Evolutionary conservation across 805 yeast genomes (phyloP), one percentile per base, ranked within the genome.

Genomic region (Yarrowia bubula): DNA sequence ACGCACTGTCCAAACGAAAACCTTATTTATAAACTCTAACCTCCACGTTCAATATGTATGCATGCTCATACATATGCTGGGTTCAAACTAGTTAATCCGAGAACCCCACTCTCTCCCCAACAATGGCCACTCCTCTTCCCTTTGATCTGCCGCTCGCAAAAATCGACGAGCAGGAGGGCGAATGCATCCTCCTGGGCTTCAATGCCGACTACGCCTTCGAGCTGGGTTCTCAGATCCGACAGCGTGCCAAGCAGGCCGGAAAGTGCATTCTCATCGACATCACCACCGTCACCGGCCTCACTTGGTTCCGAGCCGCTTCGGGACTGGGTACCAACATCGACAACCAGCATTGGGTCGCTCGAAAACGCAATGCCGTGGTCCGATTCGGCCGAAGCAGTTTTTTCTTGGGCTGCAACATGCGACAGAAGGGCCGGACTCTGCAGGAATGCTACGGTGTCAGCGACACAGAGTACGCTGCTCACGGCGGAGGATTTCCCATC

Each of bases 201-300:
- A 70, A 71, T 53, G 70, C 75, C 41, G 96, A 86, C 91, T 1
- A 78, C 86, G 71, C 95, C 90, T 7, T 88, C 86, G 75, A 86
- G 84, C 58, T 89, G 90, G 8, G 87, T 88, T 0, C 76, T 87
- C 46, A 88, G 92, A 93, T 8, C 86, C 96, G 6, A 80, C 92
- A 76, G 86, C 87, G 69, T 92, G 96, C 70, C 81, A 39, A 66
- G 55, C 50, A 57, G 55, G 61, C 58, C 35, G 61, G 67, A 35
- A 67, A 75, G 6, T 48, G 57, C 38, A 72, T 71, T 14, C 66
- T 72, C 35, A 71, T 74, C 63, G 67, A 69, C 47, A 71, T 74
- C 64, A 53, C 70, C 47, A 58, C 64, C 31, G 65, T 68, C 48
- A 67, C 53, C 10, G 75, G 74, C 9, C 70, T 70, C 41, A 62